phyloP scores from a whole-genome alignment of 2,329 filamentous ascomycete genomes.

The Arthrinium puccinioides region DNA sequence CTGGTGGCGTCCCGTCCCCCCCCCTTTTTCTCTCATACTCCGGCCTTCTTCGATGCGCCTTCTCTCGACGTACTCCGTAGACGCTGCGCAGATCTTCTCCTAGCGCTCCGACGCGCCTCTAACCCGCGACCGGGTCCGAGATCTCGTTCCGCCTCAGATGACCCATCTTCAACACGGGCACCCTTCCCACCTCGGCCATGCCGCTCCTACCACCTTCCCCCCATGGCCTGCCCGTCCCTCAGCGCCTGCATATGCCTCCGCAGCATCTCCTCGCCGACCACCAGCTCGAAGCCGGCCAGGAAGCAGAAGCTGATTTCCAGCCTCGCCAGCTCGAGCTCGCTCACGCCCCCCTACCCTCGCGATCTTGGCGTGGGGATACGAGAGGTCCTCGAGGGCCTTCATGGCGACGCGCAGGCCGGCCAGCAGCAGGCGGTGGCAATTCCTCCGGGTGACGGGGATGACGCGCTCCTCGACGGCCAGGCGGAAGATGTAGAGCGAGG shows the following conservation, averaged over 20 bases:
- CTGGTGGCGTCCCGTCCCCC: too few species aligned
- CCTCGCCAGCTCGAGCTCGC: constrained; percentile 69
- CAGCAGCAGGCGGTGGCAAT: constrained; percentile 79
- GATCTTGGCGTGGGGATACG: constrained; percentile 77
- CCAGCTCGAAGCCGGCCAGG: constrained; percentile 75
- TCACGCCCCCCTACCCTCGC: constrained; percentile 85
- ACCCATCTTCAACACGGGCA: constrained; percentile 6
- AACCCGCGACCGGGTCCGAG: not conserved
- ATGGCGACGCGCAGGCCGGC: constrained; percentile 81
- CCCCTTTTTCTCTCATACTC: too few species aligned
- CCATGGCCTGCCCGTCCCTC: constrained; percentile 1
- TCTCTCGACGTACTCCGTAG: too few species aligned
- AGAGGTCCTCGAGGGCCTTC: constrained; percentile 91
- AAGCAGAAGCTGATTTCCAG: constrained; percentile 89
- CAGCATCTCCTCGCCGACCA: constrained; percentile 52
- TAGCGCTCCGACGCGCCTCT: not conserved
- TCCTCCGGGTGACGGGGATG: constrained; percentile 74
- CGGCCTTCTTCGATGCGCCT: too few species aligned
- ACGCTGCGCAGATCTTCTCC: too few species aligned
- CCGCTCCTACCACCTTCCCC: not conserved
- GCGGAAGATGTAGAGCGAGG: constrained; percentile 79
- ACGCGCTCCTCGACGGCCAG: constrained; percentile 70
- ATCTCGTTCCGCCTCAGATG: constrained; percentile 3
- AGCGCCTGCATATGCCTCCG: constrained; percentile 63
- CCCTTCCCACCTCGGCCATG: constrained; percentile 3